phyloP scores from a whole-genome alignment of 2,329 filamentous ascomycete genomes.

The Penicillium sumatraense region DNA sequence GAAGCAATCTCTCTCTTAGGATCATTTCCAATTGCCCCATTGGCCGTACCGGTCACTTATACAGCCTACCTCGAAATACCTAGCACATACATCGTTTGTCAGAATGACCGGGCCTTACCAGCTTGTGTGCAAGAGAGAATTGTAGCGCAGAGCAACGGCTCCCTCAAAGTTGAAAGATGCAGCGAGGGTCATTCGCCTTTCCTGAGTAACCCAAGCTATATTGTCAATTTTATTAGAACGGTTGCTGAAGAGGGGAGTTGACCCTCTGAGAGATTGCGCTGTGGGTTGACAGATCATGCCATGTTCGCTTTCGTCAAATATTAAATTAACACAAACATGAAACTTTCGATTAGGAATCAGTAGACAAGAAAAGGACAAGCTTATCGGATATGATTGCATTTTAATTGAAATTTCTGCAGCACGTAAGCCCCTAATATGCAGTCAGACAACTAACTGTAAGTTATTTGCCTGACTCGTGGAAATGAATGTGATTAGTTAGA shows the following conservation, averaged over 20 bases:
- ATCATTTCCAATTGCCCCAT: constrained; percentile 27
- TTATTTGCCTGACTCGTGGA: background rate
- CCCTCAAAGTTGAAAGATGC: constrained; percentile 32
- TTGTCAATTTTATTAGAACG: constrained; percentile 29
- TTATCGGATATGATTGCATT: too few relatives aligned
- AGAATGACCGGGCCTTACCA: constrained; percentile 31
- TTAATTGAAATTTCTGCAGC: too few relatives aligned
- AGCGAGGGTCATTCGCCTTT: constrained; percentile 36
- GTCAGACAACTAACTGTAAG: too few relatives aligned
- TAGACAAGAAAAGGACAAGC: too few relatives aligned
- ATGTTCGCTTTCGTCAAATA: too few relatives aligned
- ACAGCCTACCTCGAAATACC: constrained; percentile 34
- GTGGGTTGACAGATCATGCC: too few relatives aligned
- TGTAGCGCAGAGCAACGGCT: constrained; percentile 30
- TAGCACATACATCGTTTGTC: constrained; percentile 35
- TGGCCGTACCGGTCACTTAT: constrained; percentile 32
- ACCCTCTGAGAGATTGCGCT: too few relatives aligned
- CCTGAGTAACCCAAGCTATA: constrained; percentile 31
- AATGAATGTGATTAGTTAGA: background rate
- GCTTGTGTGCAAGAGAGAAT: constrained; percentile 29
- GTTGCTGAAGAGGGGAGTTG: constrained; percentile 26
- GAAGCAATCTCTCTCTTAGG: constrained; percentile 29
- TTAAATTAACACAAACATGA: too few relatives aligned
- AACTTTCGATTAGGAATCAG: too few relatives aligned
- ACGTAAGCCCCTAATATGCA: too few relatives aligned